A percentile compares a stretch with the other conserved stretches of the same genome.
These are phyloP conservation scores for Dianthus caryophyllus DNA, from an alignment of 148 eudicot species.

Conservation along the genomic window DNA sequence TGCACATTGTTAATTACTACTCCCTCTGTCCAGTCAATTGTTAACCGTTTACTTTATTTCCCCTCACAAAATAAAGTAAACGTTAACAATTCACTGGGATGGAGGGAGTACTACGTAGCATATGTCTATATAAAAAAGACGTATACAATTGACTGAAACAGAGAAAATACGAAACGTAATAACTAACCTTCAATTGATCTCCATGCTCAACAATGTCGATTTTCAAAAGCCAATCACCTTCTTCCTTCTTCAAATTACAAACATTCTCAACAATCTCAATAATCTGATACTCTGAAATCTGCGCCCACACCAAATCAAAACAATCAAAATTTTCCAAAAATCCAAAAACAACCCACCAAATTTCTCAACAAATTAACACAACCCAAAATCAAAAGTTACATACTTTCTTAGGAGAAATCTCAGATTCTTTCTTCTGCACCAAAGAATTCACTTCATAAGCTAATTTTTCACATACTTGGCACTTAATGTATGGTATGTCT, in stretches of 20 bases:
- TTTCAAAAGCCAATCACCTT: slow-evolving; percentile 94
- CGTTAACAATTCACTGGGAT: too few relatives aligned
- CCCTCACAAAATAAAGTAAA: too few relatives aligned
- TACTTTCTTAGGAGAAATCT: slow-evolving; percentile 87
- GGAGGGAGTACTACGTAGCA: too few relatives aligned
- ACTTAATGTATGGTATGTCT: slow-evolving; percentile 76
- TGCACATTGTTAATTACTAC: too few relatives aligned
- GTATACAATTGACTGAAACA: too few relatives aligned
- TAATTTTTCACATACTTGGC: slow-evolving; percentile 80
- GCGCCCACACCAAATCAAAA: slow-evolving; percentile 18
- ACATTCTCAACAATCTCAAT: slow-evolving; percentile 88
- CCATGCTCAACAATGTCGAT: slow-evolving; percentile 88
- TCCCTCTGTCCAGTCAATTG: too few relatives aligned
- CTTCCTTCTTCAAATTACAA: slow-evolving; percentile 92
- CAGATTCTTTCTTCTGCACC: slow-evolving; percentile 51
- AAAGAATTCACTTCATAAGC: slow-evolving; percentile 49
- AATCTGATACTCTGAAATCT: slow-evolving; percentile 83
- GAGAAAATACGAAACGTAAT: too few relatives aligned
- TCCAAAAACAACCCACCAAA: slow-evolving; percentile 17
- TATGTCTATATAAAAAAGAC: too few relatives aligned
- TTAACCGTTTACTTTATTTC: too few relatives aligned
- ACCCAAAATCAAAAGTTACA: slow-evolving; percentile 13
- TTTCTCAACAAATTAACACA: background rate
- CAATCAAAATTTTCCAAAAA: slow-evolving; percentile 8
- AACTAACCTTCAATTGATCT: slow-evolving; percentile 63